Percentiles rank a stretch among this genome's conserved stretches.
Conservation (phyloP, 129 eudicot genomes). For the Pittosporum tobira region DNA sequence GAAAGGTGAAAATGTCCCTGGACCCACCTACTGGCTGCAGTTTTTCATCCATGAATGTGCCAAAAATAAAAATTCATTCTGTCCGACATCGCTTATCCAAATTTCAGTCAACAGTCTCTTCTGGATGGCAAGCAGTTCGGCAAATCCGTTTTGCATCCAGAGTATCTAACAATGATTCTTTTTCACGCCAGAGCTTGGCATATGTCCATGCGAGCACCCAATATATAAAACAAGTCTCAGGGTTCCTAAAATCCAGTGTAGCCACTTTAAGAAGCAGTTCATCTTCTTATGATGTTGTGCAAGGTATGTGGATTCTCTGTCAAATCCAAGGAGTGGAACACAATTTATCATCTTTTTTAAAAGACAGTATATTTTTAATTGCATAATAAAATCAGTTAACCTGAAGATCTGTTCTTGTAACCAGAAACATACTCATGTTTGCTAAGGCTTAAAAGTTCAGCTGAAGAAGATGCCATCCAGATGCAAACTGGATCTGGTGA, state of each 20-base stretch:
- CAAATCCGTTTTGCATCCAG: constrained; percentile 53
- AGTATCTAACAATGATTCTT: constrained; percentile 53
- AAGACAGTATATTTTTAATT: background rate
- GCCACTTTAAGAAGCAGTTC: constrained; percentile 61
- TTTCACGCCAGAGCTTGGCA: constrained; percentile 75
- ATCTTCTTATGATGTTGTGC: constrained; percentile 57
- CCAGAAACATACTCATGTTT: constrained; percentile 62
- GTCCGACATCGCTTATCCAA: constrained; percentile 35
- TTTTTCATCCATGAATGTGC: constrained; percentile 36
- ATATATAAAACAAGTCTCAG: constrained; percentile 74
- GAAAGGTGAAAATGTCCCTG: constrained; percentile 66
- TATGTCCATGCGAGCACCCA: constrained; percentile 71
- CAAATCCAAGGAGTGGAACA: background rate
- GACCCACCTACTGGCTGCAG: constrained; percentile 80
- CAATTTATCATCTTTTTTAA: background rate
- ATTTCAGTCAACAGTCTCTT: constrained; percentile 37
- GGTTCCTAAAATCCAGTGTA: constrained; percentile 71
- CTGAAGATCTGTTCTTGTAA: constrained; percentile 1
- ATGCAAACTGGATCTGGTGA: constrained; percentile 89
- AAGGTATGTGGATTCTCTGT: constrained; percentile 34
- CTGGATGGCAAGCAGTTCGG: constrained; percentile 68
- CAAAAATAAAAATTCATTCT: constrained; percentile 44
- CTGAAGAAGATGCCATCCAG: constrained; percentile 61
- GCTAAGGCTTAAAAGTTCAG: constrained; percentile 68
- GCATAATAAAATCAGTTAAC: background rate